Percentiles rank a stretch among this genome's conserved stretches.
Conservation (phyloP, 768 basidiomycete genomes). For the Boletellus emodensis region DNA sequence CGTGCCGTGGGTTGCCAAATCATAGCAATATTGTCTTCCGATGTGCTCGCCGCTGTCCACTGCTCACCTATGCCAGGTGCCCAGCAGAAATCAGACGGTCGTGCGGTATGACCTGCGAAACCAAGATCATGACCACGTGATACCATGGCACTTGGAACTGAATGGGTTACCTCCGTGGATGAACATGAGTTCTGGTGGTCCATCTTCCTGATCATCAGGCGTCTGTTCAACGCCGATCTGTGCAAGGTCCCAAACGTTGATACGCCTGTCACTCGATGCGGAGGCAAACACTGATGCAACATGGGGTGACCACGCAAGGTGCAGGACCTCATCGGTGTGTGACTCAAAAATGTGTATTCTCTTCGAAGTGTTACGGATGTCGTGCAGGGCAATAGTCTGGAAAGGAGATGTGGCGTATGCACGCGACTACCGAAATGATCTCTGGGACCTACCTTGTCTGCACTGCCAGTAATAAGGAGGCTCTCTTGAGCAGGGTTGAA, state of each 20-base stretch:
- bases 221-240: conserved; percentile 94
- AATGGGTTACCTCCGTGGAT: conserved; percentile 79
- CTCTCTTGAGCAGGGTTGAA: conserved; percentile 82
- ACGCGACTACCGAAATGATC: background rate
- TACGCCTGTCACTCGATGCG: conserved; percentile 86
- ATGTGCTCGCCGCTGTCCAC: conserved; percentile 85
- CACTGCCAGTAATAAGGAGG: conserved; percentile 85
- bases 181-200: conserved; percentile 94
- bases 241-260: conserved; percentile 93
- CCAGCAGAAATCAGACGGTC: conserved; percentile 95
- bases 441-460: conserved; percentile 69
- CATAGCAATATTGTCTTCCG: conserved; percentile 96
- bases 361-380: conserved; percentile 68
- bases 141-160: background rate
- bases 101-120: conserved; percentile 72
- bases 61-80: conserved; percentile 77
- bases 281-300: conserved; percentile 91
- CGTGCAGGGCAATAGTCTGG: conserved; percentile 86
- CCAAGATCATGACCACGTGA: conserved; percentile 3
- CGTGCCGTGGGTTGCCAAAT: conserved; percentile 97
- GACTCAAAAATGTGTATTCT: conserved; percentile 88
- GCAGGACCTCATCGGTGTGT: conserved; percentile 92
- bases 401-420: background rate
- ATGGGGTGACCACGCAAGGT: conserved; percentile 94
- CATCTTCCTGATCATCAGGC: conserved; percentile 97